Base-by-base conservation (phyloP, 2,329 filamentous ascomycete genomes). In the Scortechinia acanthostroma region DNA sequence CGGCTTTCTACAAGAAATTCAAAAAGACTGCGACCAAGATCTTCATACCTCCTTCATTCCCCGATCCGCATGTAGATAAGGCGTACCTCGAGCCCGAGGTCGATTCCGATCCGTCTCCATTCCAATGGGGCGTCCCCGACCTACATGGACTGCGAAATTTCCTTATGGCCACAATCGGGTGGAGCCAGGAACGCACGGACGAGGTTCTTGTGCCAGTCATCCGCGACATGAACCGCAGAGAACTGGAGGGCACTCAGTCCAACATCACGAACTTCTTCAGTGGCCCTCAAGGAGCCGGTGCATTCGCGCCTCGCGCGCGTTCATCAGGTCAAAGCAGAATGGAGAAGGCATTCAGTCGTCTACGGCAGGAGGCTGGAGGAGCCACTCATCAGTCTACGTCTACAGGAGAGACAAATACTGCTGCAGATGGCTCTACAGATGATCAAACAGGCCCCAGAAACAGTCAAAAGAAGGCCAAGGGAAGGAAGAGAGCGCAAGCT, bases 151-250 rank as follows among this genome's bases (percentile, higher is more conserved):
- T 98, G 49, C 71, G 94, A 4, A 72, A 75, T 21, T 98, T 93
- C 56, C 70, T 98, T 28, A 95, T 94, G 86, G 71, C 78, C 1
- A 96, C 91, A 2, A 88, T 98, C 53, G 93, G 93, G 0, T 98
- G 93, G 93, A 82, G 74, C 45, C 83, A 86, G 60, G 91, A 97
- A 62, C 75, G 90, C 4, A 97, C 91, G 0, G 93, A 98, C 56
- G 93, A 98, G 62, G 87, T 98, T 2, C 76, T 98, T 2, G 88
- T 98, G 1, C 93, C 93, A 0, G 94, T 98, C 1, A 93, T 98
- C 50, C 77, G 83, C 46, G 93, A 98, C 57, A 95, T 98, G 87
- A 97, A 97, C 59, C 78, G 80, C 3, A 76, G 93, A 30, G 86
- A 88, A 51, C 74, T 80, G 21, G 93, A 97, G 65, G 93, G 93